Evolutionary conservation across 345 rosid genomes (phyloP), one percentile per base, ranked within the genome.

Genomic region (Acer campestre): DNA sequence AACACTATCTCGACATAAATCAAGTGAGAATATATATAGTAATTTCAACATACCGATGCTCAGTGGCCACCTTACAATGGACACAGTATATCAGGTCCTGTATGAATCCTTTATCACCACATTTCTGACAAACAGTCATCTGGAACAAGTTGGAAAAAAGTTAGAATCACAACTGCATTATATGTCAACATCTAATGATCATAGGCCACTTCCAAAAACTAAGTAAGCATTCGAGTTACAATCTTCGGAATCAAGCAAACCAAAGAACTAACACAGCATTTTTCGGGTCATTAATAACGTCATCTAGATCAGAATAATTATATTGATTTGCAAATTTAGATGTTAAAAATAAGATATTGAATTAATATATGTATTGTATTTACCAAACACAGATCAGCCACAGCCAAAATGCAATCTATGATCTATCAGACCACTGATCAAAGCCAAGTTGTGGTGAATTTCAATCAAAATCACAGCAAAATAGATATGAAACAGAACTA

Each of bases 61-160:
- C 74, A 6, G 70, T 61, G 3, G 79, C 46, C 63, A 55, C 81
- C 56, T 56, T 22, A 58, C 84, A 78, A 18, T 70, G 67, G 63
- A 53, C 17, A 75, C 79, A 78, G 58, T 68, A 66, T 68, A 81
- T 20, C 20, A 81, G 79, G 3, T 23, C 35, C 35, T 55, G 74
- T 27, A 9, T 3, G 23, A 62, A 3, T 22, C 84, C 73, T 29
- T 11, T 20, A 64, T 62, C 81, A n/a, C 81, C 84, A 35, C 84
- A 77, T 56, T 68, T 81, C 81, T 73, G 72, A 56, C 84, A 81
- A 63, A 78, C 58, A 42, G 14, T 55, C 82, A 82, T 78, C 79
- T 78, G 62, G 14, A 72, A 51, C 20, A 61, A 69, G 31, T n/a
- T 64, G n/a, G 10, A 49, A 46, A 46, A 46, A 22, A 59, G 67